phyloP scores from a whole-genome alignment of 768 basidiomycete species.

The Naganishia antarctica region DNA sequence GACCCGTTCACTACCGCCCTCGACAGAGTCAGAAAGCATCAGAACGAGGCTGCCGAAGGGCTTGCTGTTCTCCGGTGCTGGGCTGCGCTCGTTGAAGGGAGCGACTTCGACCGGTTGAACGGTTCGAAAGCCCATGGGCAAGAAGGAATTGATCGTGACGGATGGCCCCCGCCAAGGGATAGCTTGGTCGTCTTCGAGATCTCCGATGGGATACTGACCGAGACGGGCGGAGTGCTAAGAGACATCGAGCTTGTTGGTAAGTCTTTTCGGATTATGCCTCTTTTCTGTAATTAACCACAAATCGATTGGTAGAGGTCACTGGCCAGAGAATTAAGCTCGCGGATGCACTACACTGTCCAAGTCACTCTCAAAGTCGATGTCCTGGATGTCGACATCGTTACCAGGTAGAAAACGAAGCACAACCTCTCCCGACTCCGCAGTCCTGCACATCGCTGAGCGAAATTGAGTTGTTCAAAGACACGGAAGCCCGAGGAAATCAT shows the following conservation, averaged over 20 bases:
- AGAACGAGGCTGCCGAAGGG: background rate
- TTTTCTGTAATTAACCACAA: background rate
- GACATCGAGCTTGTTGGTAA: background rate
- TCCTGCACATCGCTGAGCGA: background rate
- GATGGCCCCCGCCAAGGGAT: background rate
- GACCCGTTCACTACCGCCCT: background rate
- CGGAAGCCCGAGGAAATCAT: background rate
- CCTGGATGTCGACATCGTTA: background rate
- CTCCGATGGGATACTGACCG: slow-evolving; percentile 9
- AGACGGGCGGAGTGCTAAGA: background rate
- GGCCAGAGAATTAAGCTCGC: background rate
- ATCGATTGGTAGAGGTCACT: background rate
- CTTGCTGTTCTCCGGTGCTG: slow-evolving; percentile 1
- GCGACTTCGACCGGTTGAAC: background rate
- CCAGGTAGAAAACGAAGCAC: background rate
- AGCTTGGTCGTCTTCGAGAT: slow-evolving; percentile 12
- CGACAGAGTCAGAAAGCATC: background rate
- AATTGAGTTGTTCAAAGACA: slow-evolving; percentile 1
- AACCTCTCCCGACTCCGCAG: background rate
- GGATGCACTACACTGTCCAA: background rate
- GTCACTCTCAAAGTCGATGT: background rate
- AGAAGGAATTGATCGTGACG: too few species aligned
- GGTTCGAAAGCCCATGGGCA: too few species aligned
- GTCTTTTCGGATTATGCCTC: background rate
- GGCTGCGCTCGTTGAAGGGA: background rate